Base-by-base conservation (phyloP, 2,329 filamentous ascomycete genomes). In the Didymella arachidicola region DNA sequence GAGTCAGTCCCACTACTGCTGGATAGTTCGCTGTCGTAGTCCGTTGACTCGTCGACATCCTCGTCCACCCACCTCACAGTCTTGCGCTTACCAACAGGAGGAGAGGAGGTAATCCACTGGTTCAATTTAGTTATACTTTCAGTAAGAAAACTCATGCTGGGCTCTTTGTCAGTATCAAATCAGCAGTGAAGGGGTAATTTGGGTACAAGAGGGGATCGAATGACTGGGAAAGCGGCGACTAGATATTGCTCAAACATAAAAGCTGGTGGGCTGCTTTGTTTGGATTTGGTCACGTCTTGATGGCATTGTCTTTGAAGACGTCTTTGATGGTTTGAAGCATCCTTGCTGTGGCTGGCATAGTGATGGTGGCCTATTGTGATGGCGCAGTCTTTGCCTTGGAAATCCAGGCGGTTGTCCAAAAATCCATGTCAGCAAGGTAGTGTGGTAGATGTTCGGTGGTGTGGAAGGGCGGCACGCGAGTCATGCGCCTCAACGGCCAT, bases 291-390 rank as follows among this genome's bases (percentile, higher is more conserved):
- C 32, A 11, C 29, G 32, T 25, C 25, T n/a, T 18, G 22, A 29
- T 18, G 18, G n/a, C 7, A 14, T 30, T 8, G 27, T 32, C 47
- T 52, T 57, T 57, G 48, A 10, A 10, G 11, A 11, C 11, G 38
- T 41, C 38, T 41, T 41, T 41, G 19, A 41, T 25, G 19, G 11
- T 25, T 41, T 41, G 19, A 14, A 25, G 11, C 19, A 41, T 10
- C 19, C 38, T 22, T 41, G 11, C 19, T 41, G 19, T 25, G 36
- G 12, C 38, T 25, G 7, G 38, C 8, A 22, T 7, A 22, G 22
- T 22, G 6, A 94, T 8, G 19, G 2, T 19, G n/a, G 2, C 22
- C 3, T n/a, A n/a, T 22, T 22, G 22, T 22, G 22, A 22, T 22
- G 22, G 22, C 22, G 22, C 22, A 22, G 22, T 22, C 22, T 22